These are phyloP conservation scores for Ormosia emarginata DNA, from an alignment of 306 rosid genomes.

Conservation along the genomic window DNA sequence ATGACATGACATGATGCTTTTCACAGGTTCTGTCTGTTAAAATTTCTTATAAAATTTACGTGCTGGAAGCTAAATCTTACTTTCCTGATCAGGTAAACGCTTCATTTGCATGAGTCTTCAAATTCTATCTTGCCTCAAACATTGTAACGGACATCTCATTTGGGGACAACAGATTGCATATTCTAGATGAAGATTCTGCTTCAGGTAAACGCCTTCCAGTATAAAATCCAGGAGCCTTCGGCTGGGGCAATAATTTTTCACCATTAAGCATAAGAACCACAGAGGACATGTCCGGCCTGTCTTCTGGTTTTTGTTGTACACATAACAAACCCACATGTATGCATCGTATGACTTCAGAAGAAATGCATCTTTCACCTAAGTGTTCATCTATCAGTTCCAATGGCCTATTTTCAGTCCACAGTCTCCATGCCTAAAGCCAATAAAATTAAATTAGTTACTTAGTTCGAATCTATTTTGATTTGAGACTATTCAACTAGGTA, in stretches of 20 bases:
- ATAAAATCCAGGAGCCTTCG: neutral
- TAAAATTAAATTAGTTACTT: neutral
- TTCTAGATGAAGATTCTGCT: neutral
- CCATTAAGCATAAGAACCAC: slow-evolving; percentile 18
- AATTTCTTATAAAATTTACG: neutral
- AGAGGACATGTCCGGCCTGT: slow-evolving; percentile 19
- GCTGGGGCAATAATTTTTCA: slow-evolving; percentile 17
- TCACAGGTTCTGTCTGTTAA: neutral
- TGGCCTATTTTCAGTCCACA: slow-evolving; percentile 21
- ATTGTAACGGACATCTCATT: slow-evolving; percentile 8
- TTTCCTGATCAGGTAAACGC: neutral
- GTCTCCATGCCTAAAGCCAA: slow-evolving; percentile 23
- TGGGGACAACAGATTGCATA: neutral
- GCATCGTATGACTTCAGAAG: slow-evolving; percentile 3
- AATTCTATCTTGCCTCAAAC: slow-evolving; percentile 18
- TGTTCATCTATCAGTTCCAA: slow-evolving; percentile 17
- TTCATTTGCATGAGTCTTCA: neutral
- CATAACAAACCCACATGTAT: slow-evolving; percentile 15
- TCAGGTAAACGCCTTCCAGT: neutral
- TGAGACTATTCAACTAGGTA: neutral
- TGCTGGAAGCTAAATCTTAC: neutral
- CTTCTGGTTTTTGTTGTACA: slow-evolving; percentile 10
- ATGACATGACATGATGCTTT: no score
- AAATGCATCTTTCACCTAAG: neutral
- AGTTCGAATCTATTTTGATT: neutral